phyloP scores from a whole-genome alignment of 495 filamentous ascomycete species.

The Xylaria palmicola region DNA sequence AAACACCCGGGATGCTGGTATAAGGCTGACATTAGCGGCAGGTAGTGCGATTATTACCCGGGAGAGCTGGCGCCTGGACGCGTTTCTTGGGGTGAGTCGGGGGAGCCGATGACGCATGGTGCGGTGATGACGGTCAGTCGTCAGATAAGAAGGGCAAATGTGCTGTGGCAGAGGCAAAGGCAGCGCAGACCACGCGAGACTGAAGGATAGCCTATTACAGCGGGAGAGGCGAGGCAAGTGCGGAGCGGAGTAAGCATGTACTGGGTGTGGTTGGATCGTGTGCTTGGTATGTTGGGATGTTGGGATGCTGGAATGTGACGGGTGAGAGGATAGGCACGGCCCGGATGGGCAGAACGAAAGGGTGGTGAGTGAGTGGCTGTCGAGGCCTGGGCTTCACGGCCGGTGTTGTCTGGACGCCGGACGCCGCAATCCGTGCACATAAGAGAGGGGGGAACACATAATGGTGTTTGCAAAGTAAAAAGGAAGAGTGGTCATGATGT shows the following conservation, averaged over 20 bases:
- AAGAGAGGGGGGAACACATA: not conserved
- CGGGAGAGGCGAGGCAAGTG: not conserved
- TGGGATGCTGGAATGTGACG: not conserved
- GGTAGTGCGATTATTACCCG: not conserved
- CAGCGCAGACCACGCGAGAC: not conserved
- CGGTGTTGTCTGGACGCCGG: not conserved
- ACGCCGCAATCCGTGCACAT: no score
- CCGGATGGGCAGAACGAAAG: not conserved
- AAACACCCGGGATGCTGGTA: slow-evolving; percentile 12
- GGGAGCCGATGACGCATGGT: not conserved
- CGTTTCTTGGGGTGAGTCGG: not conserved
- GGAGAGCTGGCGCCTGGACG: not conserved
- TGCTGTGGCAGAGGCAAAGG: not conserved
- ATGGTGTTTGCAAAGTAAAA: not conserved
- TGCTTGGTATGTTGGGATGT: no score
- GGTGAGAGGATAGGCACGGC: not conserved
- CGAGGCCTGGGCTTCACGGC: not conserved
- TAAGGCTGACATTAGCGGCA: slow-evolving; percentile 4
- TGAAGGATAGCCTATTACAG: not conserved
- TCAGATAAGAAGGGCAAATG: not conserved
- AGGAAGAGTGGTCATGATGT: not conserved
- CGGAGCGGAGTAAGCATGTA: not conserved
- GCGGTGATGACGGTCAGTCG: not conserved
- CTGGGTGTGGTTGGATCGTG: not conserved
- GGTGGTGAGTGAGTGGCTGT: not conserved